These are phyloP conservation scores for Noccaea bulbosa DNA, from an alignment of 345 rosid species.

Conservation along the genomic window DNA sequence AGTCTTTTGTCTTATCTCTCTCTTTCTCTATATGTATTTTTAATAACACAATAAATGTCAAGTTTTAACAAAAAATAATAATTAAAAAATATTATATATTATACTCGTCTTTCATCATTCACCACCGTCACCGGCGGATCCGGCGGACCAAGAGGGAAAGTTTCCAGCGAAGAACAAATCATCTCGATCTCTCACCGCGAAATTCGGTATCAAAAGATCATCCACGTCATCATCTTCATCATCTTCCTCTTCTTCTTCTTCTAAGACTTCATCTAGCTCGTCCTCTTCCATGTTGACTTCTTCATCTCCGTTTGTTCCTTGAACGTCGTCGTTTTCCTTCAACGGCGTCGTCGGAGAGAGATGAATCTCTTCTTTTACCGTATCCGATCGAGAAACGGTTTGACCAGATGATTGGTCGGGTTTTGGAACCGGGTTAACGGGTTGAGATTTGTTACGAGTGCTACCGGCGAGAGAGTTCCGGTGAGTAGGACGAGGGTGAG, in stretches of 20 bases:
- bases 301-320: conserved; percentile 42
- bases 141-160: conserved; percentile 49
- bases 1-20: conserved; percentile 15
- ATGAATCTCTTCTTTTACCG: conserved; percentile 39
- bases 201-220: conserved; percentile 62
- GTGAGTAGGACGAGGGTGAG: conserved; percentile 86
- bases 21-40: neutral
- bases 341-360: conserved; percentile 65
- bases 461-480: conserved; percentile 94
- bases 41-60: conserved; percentile 41
- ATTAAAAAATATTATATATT: conserved; percentile 14
- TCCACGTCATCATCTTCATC: conserved; percentile 50
- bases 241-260: neutral
- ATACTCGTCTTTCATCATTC: conserved; percentile 36
- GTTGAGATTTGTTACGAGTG: conserved; percentile 60
- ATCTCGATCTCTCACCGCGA: conserved; percentile 56
- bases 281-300: conserved; percentile 42
- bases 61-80: conserved; percentile 12
- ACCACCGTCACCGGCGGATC: conserved; percentile 47
- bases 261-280: conserved; percentile 26
- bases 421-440: conserved; percentile 38
- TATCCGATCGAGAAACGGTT: neutral
- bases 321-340: conserved; percentile 38
- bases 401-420: conserved; percentile 25
- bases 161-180: conserved; percentile 49